phyloP scores from a whole-genome alignment of 1,284 basidiomycete species.

The Cutaneotrichosporon cutaneum region DNA sequence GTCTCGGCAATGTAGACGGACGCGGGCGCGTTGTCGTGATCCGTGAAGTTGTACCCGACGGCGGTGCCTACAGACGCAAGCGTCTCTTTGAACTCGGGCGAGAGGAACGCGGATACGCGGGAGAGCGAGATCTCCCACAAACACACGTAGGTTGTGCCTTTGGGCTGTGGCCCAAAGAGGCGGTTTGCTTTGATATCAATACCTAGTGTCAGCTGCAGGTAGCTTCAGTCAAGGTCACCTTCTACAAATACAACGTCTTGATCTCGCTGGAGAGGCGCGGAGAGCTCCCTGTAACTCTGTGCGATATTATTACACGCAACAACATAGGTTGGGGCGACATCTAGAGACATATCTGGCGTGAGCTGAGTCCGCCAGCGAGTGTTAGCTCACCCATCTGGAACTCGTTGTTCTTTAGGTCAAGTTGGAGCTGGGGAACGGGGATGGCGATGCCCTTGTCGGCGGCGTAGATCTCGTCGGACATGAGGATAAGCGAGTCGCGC shows the following conservation, averaged over 20 bases:
- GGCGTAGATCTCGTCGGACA: conserved; percentile 74
- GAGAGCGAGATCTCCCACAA: conserved; percentile 81
- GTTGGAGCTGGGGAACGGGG: conserved; percentile 65
- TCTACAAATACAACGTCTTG: conserved; percentile 61
- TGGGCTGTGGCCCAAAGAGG: conserved; percentile 80
- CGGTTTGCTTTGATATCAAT: conserved; percentile 77
- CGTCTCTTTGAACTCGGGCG: conserved; percentile 60
- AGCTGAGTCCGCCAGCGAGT: background rate
- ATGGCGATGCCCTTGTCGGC: conserved; percentile 62
- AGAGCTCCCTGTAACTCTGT: conserved; percentile 48
- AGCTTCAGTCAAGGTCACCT: conserved; percentile 55
- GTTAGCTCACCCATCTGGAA: conserved; percentile 73
- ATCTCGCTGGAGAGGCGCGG: conserved; percentile 24
- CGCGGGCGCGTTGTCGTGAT: conserved; percentile 76
- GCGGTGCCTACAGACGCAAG: conserved; percentile 61
- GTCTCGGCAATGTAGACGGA: conserved; percentile 62
- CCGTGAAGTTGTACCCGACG: conserved; percentile 69
- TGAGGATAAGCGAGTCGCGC: conserved; percentile 60
- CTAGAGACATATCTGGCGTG: conserved; percentile 70
- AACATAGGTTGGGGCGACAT: conserved; percentile 63
- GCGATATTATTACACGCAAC: conserved; percentile 58
- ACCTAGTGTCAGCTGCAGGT: conserved; percentile 54
- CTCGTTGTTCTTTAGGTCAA: conserved; percentile 75
- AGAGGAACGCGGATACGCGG: conserved; percentile 61
- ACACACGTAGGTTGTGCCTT: conserved; percentile 80